A percentile compares a stretch with the other conserved stretches of the same genome.
phyloP scores from a whole-genome alignment of 768 basidiomycete species.

The Boletus eberwhitei region DNA sequence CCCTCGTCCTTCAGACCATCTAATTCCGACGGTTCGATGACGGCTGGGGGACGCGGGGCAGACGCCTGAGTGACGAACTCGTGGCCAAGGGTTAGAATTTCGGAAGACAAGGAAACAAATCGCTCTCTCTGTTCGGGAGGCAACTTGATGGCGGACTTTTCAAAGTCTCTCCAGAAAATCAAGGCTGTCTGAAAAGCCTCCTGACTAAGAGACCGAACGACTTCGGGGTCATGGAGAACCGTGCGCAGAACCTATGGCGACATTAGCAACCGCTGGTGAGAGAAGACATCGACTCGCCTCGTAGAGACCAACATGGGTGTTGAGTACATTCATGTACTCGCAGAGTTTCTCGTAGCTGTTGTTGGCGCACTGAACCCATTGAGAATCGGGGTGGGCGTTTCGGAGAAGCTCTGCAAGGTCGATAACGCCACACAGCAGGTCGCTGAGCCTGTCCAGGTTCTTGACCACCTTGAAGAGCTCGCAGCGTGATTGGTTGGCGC shows the following conservation, averaged over 20 bases:
- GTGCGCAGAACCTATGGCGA: constrained; percentile 58
- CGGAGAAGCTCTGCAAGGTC: constrained; percentile 93
- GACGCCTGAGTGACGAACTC: constrained; percentile 73
- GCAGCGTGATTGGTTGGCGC: constrained; percentile 63
- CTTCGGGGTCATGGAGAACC: constrained; percentile 64
- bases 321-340: constrained; percentile 96
- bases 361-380: constrained; percentile 83
- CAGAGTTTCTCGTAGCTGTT: constrained; percentile 87
- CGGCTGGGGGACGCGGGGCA: constrained; percentile 59
- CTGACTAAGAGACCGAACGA: constrained; percentile 61
- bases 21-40: constrained; percentile 67
- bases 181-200: constrained; percentile 86
- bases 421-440: constrained; percentile 93
- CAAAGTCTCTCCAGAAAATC: constrained; percentile 96
- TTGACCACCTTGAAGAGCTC: constrained; percentile 89
- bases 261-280: constrained; percentile 16
- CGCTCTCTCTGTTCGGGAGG: constrained; percentile 70
- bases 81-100: constrained; percentile 83
- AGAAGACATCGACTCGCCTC: constrained; percentile 52
- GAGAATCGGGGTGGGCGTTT: constrained; percentile 85
- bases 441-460: constrained; percentile 94
- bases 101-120: constrained; percentile 88
- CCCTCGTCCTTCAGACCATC: constrained; percentile 72
- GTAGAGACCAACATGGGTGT: constrained; percentile 89
- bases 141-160: constrained; percentile 93